Evolutionary conservation across 768 basidiomycete genomes (phyloP).

Genomic region (Myochromella boudieri): DNA sequence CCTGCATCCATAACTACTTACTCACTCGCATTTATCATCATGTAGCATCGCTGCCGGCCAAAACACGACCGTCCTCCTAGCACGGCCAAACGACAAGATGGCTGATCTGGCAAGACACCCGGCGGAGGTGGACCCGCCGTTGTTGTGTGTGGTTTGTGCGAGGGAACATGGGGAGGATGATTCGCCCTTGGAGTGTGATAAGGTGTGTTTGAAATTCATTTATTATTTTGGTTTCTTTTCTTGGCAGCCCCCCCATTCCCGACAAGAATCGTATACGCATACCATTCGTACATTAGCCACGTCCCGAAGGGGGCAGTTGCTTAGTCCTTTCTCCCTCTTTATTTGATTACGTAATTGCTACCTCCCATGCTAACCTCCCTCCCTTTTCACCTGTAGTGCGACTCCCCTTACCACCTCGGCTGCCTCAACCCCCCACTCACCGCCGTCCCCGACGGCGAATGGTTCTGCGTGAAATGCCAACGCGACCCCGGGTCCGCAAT

Average conservation of each 20-base stretch:
- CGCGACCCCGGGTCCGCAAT: constrained; percentile 58
- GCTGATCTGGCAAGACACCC: constrained; percentile 84
- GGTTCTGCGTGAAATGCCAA: constrained; percentile 84
- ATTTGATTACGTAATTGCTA: neutral
- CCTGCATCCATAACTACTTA: neutral
- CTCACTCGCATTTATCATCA: neutral
- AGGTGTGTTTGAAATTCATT: constrained; percentile 42
- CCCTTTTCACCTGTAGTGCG: constrained; percentile 60
- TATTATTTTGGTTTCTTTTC: neutral
- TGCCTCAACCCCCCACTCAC: constrained; percentile 80
- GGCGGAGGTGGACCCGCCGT: constrained; percentile 63
- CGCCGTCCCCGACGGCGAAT: constrained; percentile 83
- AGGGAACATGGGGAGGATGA: constrained; percentile 73
- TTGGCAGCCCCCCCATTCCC: no score
- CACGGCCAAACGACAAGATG: constrained; percentile 68
- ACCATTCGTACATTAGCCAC: no score
- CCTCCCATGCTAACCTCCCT: neutral
- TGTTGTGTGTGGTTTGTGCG: constrained; percentile 69
- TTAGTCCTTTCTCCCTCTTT: constrained; percentile 7
- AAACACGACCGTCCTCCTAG: constrained; percentile 84
- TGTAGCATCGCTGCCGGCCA: constrained; percentile 80
- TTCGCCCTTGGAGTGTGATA: constrained; percentile 85
- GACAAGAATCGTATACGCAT: no score
- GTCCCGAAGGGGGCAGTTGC: no score
- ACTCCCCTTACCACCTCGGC: constrained; percentile 80